phyloP scores from a whole-genome alignment of 1,139 yeast species.

The Candida frijolesensis region DNA sequence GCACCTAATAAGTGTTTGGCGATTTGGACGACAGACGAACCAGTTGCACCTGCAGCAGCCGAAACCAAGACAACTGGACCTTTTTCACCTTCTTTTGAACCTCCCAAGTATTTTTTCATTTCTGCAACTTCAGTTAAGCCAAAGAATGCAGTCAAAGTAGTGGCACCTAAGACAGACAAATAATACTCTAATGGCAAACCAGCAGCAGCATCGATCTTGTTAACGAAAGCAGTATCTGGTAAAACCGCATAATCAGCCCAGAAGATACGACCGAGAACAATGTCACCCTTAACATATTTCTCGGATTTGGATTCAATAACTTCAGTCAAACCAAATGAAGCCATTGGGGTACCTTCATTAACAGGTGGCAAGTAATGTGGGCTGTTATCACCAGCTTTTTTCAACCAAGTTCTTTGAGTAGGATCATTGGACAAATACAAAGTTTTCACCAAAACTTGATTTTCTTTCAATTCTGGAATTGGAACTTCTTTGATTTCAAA shows the following conservation, averaged over 20 bases:
- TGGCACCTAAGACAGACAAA: constrained; percentile 46
- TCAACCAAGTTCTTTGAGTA: constrained; percentile 65
- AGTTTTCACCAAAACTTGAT: constrained; percentile 49
- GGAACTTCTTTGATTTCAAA: constrained; percentile 21
- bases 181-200: constrained; percentile 29
- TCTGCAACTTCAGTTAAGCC: constrained; percentile 51
- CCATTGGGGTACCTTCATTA: constrained; percentile 48
- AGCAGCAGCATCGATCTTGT: constrained; percentile 25
- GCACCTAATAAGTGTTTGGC: constrained; percentile 59
- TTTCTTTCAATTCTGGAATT: constrained; percentile 31
- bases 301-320: constrained; percentile 46
- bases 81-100: constrained; percentile 23
- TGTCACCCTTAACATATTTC: constrained; percentile 46
- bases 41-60: constrained; percentile 75
- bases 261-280: constrained; percentile 28
- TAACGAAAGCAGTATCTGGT: constrained; percentile 21
- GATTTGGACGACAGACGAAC: constrained; percentile 61
- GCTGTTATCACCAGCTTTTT: constrained; percentile 38
- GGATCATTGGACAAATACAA: constrained; percentile 66
- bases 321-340: constrained; percentile 52
- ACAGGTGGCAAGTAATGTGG: constrained; percentile 52
- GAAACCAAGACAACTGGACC: constrained; percentile 51
- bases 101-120: constrained; percentile 23
- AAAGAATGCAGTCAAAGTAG: constrained; percentile 65
- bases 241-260: constrained; percentile 37